These are phyloP conservation scores for Acanthamoeba triangularis DNA, from an alignment of 208 protist genomes.

Conservation along the genomic window DNA sequence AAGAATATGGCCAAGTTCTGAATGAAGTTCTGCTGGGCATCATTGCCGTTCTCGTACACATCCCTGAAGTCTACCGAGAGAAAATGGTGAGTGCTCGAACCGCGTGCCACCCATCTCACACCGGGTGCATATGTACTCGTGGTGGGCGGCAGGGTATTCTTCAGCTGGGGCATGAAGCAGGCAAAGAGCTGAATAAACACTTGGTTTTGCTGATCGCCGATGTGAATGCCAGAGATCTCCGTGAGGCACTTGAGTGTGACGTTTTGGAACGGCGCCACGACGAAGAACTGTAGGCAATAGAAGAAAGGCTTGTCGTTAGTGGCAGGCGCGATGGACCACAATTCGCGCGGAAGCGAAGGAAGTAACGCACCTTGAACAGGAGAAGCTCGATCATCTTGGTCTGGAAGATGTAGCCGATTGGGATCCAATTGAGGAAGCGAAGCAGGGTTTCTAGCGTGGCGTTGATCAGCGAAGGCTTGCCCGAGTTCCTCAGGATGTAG, in stretches of 20 bases:
- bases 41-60: constrained; percentile 92
- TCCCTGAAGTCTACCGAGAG: constrained; percentile 79
- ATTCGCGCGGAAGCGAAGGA: not conserved
- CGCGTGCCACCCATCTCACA: too few species aligned
- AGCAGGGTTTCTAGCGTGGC: constrained; percentile 92
- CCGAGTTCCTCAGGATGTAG: constrained; percentile 89
- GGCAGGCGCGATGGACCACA: constrained; percentile 51
- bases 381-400: constrained; percentile 93
- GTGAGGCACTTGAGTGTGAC: constrained; percentile 93
- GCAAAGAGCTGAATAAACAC: constrained; percentile 90
- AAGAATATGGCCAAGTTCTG: constrained; percentile 95
- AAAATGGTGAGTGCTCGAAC: constrained; percentile 12
- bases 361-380: constrained; percentile 87
- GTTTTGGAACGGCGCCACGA: constrained; percentile 89
- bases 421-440: constrained; percentile 95
- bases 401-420: constrained; percentile 96
- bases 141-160: constrained; percentile 52
- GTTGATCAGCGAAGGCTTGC: constrained; percentile 87
- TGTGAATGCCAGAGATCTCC: constrained; percentile 92
- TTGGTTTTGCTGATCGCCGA: constrained; percentile 79
- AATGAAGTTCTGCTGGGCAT: constrained; percentile 95
- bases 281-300: constrained; percentile 90
- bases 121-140: constrained; percentile 25
- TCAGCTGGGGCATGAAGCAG: constrained; percentile 86
- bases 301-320: not conserved